phyloP scores from a whole-genome alignment of 345 rosid species.

The Euphorbia peplus region DNA sequence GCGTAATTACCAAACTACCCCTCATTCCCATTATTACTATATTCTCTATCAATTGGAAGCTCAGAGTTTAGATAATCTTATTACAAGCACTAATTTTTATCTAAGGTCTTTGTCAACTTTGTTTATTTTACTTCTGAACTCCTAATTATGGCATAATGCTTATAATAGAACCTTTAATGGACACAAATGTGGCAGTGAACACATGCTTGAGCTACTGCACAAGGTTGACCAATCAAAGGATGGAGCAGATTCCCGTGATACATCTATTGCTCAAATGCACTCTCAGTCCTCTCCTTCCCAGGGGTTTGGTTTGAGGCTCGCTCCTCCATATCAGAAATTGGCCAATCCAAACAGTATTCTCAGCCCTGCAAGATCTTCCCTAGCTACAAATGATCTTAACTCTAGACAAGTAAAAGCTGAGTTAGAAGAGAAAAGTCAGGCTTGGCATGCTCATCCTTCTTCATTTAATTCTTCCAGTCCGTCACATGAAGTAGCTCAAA shows the following conservation, averaged over 20 bases:
- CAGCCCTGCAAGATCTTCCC: background rate
- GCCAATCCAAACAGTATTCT: constrained; percentile 10
- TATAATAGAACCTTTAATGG: constrained; percentile 1
- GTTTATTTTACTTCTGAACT: background rate
- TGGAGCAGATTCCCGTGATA: constrained; percentile 14
- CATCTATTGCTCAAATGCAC: constrained; percentile 11
- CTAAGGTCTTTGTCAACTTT: background rate
- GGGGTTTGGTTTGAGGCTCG: constrained; percentile 12
- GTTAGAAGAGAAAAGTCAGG: constrained; percentile 13
- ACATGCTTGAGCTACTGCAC: constrained; percentile 38
- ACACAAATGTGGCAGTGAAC: constrained; percentile 30
- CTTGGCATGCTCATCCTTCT: constrained; percentile 7
- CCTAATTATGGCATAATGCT: background rate
- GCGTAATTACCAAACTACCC: too few species aligned
- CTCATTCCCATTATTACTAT: too few species aligned
- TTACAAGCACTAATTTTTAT: background rate
- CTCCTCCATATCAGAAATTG: constrained; percentile 16
- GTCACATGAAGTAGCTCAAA: constrained; percentile 20
- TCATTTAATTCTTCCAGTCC: constrained; percentile 7
- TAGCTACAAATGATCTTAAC: background rate
- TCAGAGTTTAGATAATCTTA: background rate
- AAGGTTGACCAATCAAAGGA: constrained; percentile 36
- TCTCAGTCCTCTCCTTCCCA: constrained; percentile 6
- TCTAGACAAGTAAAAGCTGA: constrained; percentile 4
- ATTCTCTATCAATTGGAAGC: constrained; percentile 19